phyloP scores from a whole-genome alignment of 805 yeast species.

The Nadsonia fulvescens region DNA sequence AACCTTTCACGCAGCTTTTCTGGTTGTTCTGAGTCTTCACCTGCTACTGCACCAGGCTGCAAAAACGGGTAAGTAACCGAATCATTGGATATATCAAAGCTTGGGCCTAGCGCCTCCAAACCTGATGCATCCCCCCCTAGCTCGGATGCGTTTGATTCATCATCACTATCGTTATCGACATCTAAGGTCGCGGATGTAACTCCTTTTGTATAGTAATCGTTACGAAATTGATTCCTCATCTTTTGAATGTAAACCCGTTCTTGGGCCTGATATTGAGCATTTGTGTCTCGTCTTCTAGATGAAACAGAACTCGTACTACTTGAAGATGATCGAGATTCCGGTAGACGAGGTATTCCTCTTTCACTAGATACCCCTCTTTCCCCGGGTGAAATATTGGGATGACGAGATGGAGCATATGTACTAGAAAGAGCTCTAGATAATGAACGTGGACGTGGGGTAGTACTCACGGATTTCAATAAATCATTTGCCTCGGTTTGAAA shows the following conservation, averaged over 20 bases:
- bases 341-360: conserved; percentile 3
- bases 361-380: conserved; percentile 2
- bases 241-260: conserved; percentile 49
- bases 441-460: conserved; percentile 7
- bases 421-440: conserved; percentile 12
- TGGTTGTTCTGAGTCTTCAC: conserved; percentile 15
- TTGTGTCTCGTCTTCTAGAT: conserved; percentile 10
- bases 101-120: conserved; percentile 18
- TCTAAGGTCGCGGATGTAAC: conserved; percentile 22
- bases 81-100: conserved; percentile 14
- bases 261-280: conserved; percentile 35
- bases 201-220: conserved; percentile 59
- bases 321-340: conserved; percentile 7
- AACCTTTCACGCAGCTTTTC: conserved; percentile 42
- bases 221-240: conserved; percentile 40
- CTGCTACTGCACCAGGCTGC: conserved; percentile 12
- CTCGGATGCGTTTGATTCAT: conserved; percentile 15
- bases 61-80: conserved; percentile 9
- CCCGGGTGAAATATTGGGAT: conserved; percentile 7
- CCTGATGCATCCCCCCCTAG: conserved; percentile 12
- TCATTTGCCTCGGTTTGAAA: too few species aligned
- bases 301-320: conserved; percentile 5
- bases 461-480: too few species aligned
- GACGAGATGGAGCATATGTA: conserved; percentile 14
- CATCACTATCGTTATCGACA: conserved; percentile 16